phyloP scores from a whole-genome alignment of 2,329 filamentous ascomycete genomes.

The Diplodia corticola region DNA sequence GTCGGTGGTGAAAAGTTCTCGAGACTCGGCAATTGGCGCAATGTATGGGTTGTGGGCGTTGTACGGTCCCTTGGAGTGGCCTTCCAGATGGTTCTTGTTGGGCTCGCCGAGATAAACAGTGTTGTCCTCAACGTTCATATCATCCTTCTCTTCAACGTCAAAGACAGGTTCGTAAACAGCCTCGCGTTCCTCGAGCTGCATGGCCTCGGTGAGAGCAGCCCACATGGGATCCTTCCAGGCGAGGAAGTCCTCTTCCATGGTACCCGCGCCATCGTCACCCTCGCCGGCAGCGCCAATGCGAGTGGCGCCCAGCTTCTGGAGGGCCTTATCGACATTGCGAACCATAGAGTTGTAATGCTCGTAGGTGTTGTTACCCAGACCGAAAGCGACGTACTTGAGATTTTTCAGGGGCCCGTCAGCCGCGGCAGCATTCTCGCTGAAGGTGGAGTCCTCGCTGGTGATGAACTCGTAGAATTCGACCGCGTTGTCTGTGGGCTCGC shows the following conservation, averaged over 20 bases:
- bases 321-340: slow-evolving; percentile 78
- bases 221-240: slow-evolving; percentile 99
- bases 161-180: slow-evolving; percentile 94
- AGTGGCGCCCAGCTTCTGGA: slow-evolving; percentile 79
- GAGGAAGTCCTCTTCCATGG: slow-evolving; percentile 99
- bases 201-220: slow-evolving; percentile 75
- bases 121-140: slow-evolving; percentile 70
- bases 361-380: slow-evolving; percentile 98
- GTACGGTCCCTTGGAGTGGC: slow-evolving; percentile 80
- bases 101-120: slow-evolving; percentile 94
- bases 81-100: slow-evolving; percentile 92
- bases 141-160: slow-evolving; percentile 73
- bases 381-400: slow-evolving; percentile 92
- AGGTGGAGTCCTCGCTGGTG: slow-evolving; percentile 74
- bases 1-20: slow-evolving; percentile 84
- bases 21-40: slow-evolving; percentile 87
- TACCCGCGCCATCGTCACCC: slow-evolving; percentile 95
- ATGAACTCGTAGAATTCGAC: slow-evolving; percentile 99
- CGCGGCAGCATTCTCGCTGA: slow-evolving; percentile 64
- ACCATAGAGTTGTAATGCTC: slow-evolving; percentile 99
- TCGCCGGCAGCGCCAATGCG: slow-evolving; percentile 87
- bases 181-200: slow-evolving; percentile 92
- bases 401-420: slow-evolving; percentile 69
- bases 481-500: slow-evolving; percentile 97
- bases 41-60: slow-evolving; percentile 97